Conservation (phyloP, 2,329 filamentous ascomycete genomes). For the Daldinia sp. region DNA sequence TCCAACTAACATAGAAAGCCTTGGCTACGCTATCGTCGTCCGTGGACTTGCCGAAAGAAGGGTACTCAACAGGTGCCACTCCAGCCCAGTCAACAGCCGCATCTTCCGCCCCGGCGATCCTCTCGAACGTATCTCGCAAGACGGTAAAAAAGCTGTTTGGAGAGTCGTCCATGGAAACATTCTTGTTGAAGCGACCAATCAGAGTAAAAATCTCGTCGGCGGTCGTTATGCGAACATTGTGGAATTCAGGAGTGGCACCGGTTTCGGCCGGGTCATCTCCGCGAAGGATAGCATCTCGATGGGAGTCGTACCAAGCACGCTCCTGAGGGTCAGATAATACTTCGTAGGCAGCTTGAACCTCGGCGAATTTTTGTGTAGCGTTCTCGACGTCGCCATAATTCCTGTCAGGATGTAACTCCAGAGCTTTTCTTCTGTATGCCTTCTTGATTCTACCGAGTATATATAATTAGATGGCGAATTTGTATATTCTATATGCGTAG, state of each 20-base stretch:
- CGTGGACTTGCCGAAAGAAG: conserved; percentile 80
- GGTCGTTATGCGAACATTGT: conserved; percentile 79
- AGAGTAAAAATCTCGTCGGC: conserved; percentile 80
- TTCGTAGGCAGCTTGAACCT: conserved; percentile 92
- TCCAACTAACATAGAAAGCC: conserved; percentile 84
- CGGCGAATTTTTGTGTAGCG: conserved; percentile 86
- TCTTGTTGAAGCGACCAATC: conserved; percentile 81
- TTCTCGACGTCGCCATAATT: conserved; percentile 87
- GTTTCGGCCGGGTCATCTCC: conserved; percentile 64
- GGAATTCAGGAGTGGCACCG: conserved; percentile 64
- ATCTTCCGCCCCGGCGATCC: conserved; percentile 81
- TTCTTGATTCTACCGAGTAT: conserved; percentile 77
- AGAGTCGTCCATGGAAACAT: conserved; percentile 81
- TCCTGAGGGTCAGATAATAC: conserved; percentile 96
- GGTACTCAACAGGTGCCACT: conserved; percentile 71
- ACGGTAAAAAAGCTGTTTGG: conserved; percentile 86
- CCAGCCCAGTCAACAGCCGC: conserved; percentile 75
- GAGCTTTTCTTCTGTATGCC: conserved; percentile 87
- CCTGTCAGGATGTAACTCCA: conserved; percentile 93
- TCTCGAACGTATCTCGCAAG: conserved; percentile 78
- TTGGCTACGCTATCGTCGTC: conserved; percentile 79
- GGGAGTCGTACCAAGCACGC: conserved; percentile 96
- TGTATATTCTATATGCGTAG: neutral
- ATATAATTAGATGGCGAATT: conserved; percentile 2
- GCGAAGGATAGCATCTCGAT: conserved; percentile 83